Evolutionary conservation across 2,329 filamentous ascomycete genomes (phyloP).

Genomic region (Colletotrichum camelliae): DNA sequence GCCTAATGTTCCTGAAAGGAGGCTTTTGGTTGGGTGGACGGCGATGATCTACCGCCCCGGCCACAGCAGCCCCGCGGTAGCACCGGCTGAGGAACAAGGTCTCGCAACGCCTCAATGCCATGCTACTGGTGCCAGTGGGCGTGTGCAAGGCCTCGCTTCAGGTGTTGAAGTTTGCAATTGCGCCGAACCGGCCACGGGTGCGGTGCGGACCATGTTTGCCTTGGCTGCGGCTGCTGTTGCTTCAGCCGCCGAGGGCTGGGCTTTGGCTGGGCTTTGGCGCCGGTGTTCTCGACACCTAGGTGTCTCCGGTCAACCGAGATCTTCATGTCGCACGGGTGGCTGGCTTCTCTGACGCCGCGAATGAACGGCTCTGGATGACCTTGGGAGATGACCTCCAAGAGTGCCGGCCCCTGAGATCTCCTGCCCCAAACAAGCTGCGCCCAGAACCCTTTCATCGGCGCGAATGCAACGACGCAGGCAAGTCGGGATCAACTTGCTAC

Average conservation of each 20-base stretch:
- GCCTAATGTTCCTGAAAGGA: neutral
- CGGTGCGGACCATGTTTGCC: neutral
- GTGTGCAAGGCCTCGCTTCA: neutral
- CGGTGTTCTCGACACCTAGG: neutral
- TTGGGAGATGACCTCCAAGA: neutral
- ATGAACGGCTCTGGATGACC: neutral
- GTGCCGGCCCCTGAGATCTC: neutral
- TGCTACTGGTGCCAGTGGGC: neutral
- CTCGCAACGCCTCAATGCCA: neutral
- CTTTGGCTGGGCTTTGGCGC: neutral
- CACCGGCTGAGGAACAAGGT: neutral
- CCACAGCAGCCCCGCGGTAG: neutral
- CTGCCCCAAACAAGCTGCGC: neutral
- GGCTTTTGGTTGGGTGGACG: neutral
- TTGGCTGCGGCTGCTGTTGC: neutral
- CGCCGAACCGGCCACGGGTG: neutral
- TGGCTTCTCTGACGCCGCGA: neutral
- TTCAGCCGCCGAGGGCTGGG: neutral
- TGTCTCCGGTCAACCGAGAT: slow-evolving; percentile 15
- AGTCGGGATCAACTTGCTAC: neutral
- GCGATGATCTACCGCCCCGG: slow-evolving; percentile 1
- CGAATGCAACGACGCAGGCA: neutral
- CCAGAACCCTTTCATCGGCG: neutral
- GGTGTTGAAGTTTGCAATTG: slow-evolving; percentile 2
- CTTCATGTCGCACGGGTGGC: neutral